Base-by-base conservation (phyloP, 495 filamentous ascomycete genomes). In the Daldinia caldariorum region DNA sequence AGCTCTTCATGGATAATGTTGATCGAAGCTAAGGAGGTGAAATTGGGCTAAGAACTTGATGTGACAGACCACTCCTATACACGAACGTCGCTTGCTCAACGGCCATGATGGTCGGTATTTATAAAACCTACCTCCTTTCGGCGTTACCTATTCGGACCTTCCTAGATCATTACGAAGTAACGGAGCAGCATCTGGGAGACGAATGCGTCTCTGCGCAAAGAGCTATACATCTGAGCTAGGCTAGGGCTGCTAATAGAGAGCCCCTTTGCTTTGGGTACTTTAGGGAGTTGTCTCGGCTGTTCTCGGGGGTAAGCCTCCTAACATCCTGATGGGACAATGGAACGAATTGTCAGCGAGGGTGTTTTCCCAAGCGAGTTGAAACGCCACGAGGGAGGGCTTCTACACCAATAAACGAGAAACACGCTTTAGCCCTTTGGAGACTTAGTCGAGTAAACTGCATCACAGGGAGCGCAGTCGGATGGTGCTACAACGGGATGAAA, bases 1-100 rank as follows among this genome's bases (percentile, higher is more conserved):
- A 26, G 62, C 53, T 61, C 70, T 72, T 77, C 75, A 77, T 75
- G 51, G 22, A 16, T 41, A 47, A 2, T 41, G 14, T 34, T 35
- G 14, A 31, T 31, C 51, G 16, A 35, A 7, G 12, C 29, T 60
- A 63, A 13, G 26, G 16, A 12, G 39, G 38, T 2, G 2, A 10
- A 13, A 34, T 31, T 1, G 32, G 20, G n/a, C 12, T 31, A 43
- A 14, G 31, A 37, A 56, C 18, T 8, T 34, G 32, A 38, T 18
- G 32, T 7, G 12, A 14, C 56, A 56, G 59, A 34, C 39, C 37
- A 50, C 31, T 39, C 57, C 54, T 47, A 31, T 16, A 50, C 39
- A 61, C 22, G 41, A 34, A 10, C n/a, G n/a, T 57, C 53, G 5
- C 26, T 20, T 38, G 22, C 8, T 58, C 35, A 22, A 5, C 31